Base-by-base conservation (phyloP, 2,329 filamentous ascomycete species). In the Colletotrichum acutatum region DNA sequence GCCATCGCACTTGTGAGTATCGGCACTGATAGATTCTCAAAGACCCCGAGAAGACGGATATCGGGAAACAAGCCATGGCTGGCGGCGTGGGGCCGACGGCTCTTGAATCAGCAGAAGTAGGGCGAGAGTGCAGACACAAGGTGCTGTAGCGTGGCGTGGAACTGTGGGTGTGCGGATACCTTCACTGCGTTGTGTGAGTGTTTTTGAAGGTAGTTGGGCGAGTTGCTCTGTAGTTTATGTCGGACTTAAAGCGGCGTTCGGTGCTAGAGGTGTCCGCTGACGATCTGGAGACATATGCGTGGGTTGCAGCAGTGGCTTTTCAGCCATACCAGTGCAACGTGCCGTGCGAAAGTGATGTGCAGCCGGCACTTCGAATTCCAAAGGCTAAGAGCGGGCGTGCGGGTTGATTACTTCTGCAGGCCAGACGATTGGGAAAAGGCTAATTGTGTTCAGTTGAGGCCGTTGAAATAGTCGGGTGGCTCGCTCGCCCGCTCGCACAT, bases 71-170 rank as follows among this genome's bases (percentile, higher is more conserved):
- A 52, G n/a, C 16, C 53, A 46, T 59, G 34, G 60, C 28, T 32
- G 66, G 60, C 70, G 70, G 66, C 54, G 70, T 65, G 70, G 70
- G 66, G 70, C 70, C 70, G 70, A 69, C 62, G 60, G 59, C 56
- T 72, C 66, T 54, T 72, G 32, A 66, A 69, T 72, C 70, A 56
- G 70, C 70, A 57, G 54, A 58, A 32, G 57, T 49, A 71, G 56
- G 67, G 67, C 60, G 60, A 66, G 42, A 60, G 37, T 49, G 54
- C 37, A 28, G 49, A 61, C 46, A 28, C 49, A 63, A 34, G 34
- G 49, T 57, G 28, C 22, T 19, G 30, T 57, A 28, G 42, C 42
- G 60, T 16, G 16, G 34, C 32, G 32, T 34, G 32, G 12, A 22
- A 52, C 24, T 4, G 22, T 19, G 54, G 46, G 37, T 26, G 54